Conservation (phyloP, 2,329 filamentous ascomycete genomes). For the Venturiaceae sp. region DNA sequence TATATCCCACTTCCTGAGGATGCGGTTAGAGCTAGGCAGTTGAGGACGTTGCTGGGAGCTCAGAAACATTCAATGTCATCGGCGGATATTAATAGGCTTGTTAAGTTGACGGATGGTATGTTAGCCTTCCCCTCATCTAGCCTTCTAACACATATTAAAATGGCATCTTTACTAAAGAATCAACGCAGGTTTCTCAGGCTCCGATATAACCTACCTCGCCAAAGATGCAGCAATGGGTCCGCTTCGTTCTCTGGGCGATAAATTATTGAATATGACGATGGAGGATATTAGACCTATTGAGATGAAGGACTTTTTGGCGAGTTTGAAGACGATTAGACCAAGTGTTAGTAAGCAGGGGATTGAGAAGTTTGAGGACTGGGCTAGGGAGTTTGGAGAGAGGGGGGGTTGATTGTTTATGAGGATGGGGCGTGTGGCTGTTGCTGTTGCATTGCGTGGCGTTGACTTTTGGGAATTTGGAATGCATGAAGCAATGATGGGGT, state of each 20-base stretch:
- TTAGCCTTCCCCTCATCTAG: constrained; percentile 10
- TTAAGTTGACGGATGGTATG: constrained; percentile 76
- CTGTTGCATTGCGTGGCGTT: too few relatives aligned
- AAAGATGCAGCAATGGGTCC: constrained; percentile 99
- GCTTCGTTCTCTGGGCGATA: constrained; percentile 79
- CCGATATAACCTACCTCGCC: constrained; percentile 89
- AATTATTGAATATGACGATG: constrained; percentile 80
- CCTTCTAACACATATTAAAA: background rate
- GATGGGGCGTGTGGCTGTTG: too few relatives aligned
- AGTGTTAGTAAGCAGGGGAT: constrained; percentile 81
- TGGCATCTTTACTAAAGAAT: background rate
- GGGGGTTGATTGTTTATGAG: constrained; percentile 53
- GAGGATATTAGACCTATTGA: constrained; percentile 87
- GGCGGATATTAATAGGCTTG: constrained; percentile 61
- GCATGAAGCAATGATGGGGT: too few relatives aligned
- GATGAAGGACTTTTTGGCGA: constrained; percentile 74
- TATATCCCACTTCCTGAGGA: constrained; percentile 92
- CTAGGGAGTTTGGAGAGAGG: constrained; percentile 81
- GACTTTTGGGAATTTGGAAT: too few relatives aligned
- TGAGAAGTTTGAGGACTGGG: constrained; percentile 90
- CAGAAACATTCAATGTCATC: constrained; percentile 83
- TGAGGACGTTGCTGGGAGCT: constrained; percentile 70
- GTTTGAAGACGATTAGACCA: constrained; percentile 74
- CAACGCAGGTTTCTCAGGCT: constrained; percentile 79
- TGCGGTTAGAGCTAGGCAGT: constrained; percentile 67